Base-by-base conservation (phyloP, 805 yeast genomes). In the Ogataea pini region DNA sequence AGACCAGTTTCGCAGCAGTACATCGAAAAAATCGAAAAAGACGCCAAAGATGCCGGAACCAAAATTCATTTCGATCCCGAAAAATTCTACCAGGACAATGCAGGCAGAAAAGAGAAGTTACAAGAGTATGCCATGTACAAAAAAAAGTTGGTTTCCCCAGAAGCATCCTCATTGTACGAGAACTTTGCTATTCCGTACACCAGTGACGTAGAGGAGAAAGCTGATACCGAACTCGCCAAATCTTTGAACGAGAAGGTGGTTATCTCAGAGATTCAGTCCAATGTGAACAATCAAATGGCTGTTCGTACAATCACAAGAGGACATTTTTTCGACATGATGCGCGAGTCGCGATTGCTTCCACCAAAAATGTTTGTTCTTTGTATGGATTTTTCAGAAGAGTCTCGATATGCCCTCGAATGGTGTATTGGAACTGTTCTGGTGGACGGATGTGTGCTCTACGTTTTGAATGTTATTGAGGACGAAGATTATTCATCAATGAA, bases 381-480 rank as follows among this genome's bases (percentile, higher is more conserved):
- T 60, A 79, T 86, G 71, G 97, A 91, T 63, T 77, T 86, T 53
- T 82, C 92, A 3, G 86, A 89, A 0, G 97, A 89, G 62, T 84
- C 96, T 2, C 74, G 76, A 32, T 86, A 86, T 65, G 94, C 97
- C 0, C 72, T 91, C 18, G 94, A 89, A 59, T 90, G 96, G 86
- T 80, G 90, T 36, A 74, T 91, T 56, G 97, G 97, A 2, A 80
- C 96, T 0, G 85, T 89, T 0, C 73, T 90, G 40, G 85, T 83
- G 18, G 90, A 88, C 60, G 94, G 94, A 0, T 86, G 89, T 46
- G 89, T 90, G 0, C 67, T 90, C 46, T 88, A 86, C 62, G 79
- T 89, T 17, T 80, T 89, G 20, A 78, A 79, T 55, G 84, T 79
- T 10, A 73, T 76, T 48, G 83, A 78, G 56, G 73, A 70, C 49